Evolutionary conservation across 106 monocot species (phyloP).

Genomic region (Agapanthus africanus): DNA sequence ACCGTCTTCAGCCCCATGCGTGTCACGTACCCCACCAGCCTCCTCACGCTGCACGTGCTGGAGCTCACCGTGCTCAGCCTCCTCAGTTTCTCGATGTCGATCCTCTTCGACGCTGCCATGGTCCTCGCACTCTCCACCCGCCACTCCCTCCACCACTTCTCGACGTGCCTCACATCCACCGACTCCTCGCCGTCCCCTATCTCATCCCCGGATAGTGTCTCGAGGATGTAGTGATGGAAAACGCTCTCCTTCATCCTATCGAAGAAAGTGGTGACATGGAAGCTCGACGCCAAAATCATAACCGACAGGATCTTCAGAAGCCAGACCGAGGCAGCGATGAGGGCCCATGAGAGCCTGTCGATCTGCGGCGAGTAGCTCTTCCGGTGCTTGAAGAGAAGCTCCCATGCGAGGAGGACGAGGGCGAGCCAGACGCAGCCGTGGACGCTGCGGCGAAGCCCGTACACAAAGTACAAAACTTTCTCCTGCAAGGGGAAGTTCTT

Average conservation of each 20-base stretch:
- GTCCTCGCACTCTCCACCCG: not conserved
- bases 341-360: not conserved
- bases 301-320: constrained; percentile 9
- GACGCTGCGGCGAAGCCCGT: constrained; percentile 13
- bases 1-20: constrained; percentile 10
- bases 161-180: constrained; percentile 13
- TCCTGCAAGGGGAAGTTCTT: constrained; percentile 4
- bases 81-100: constrained; percentile 8
- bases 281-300: constrained; percentile 9
- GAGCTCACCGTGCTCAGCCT: constrained; percentile 8
- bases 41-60: constrained; percentile 4
- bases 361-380: too few relatives aligned
- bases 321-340: constrained; percentile 12
- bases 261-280: constrained; percentile 13
- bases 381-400: constrained; percentile 1
- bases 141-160: constrained; percentile 15
- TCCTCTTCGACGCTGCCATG: not conserved
- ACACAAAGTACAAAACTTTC: constrained; percentile 12
- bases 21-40: constrained; percentile 8
- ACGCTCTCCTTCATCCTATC: constrained; percentile 22
- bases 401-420: constrained; percentile 13
- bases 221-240: constrained; percentile 15
- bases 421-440: constrained; percentile 13
- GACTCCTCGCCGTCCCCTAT: not conserved
- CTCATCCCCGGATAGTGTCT: constrained; percentile 13